A percentile compares a stretch with the other conserved stretches of the same genome.
Conservation (phyloP, 2,329 filamentous ascomycete species). For the Aureobasidium sp. region DNA sequence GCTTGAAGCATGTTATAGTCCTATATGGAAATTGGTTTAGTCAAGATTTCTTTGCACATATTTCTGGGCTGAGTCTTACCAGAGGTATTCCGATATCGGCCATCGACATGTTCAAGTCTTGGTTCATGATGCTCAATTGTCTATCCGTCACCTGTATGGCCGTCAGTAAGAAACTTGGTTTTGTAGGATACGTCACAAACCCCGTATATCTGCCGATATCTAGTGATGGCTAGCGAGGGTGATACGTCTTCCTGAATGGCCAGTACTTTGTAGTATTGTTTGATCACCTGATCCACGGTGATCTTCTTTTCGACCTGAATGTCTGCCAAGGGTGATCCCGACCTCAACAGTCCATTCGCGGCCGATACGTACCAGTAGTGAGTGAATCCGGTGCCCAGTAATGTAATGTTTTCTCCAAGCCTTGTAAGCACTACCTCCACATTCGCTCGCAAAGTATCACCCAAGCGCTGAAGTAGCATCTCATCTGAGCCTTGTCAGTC, state of each 20-base stretch:
- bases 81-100: neutral
- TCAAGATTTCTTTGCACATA: neutral
- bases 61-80: neutral
- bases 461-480: neutral
- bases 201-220: neutral
- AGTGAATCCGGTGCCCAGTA: neutral
- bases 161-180: neutral
- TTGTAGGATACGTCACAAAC: neutral
- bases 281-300: neutral
- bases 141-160: neutral
- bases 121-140: neutral
- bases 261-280: neutral
- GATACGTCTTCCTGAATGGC: neutral
- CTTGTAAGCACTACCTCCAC: neutral
- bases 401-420: neutral
- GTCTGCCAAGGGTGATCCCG: neutral
- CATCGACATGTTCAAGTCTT: neutral
- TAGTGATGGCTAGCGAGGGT: neutral
- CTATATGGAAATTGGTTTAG: neutral
- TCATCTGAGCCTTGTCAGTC: neutral
- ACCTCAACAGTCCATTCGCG: neutral
- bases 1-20: neutral
- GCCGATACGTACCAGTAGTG: neutral
- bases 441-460: neutral
- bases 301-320: neutral